phyloP scores from a whole-genome alignment of 176 grass and related monocot genomes.

The Raddia distichophylla region DNA sequence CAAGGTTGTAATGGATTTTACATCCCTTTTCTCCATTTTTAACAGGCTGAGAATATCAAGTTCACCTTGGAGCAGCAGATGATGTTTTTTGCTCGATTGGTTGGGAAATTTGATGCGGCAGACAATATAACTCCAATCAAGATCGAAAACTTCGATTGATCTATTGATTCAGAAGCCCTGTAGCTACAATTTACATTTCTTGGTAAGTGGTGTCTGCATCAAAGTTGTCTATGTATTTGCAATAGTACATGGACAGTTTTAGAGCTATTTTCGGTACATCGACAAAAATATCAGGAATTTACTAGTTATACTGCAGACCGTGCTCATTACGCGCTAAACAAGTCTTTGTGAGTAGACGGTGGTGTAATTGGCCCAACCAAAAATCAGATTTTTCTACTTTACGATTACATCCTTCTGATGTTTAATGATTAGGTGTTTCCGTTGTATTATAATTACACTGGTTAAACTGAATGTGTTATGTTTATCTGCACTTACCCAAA shows the following conservation, averaged over 20 bases:
- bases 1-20: conserved; percentile 12
- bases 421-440: too few species aligned
- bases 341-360: too few species aligned
- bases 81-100: conserved; percentile 78
- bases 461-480: too few species aligned
- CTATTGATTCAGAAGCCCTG: background rate
- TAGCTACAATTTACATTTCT: background rate
- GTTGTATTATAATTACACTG: too few species aligned
- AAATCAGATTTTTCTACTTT: too few species aligned
- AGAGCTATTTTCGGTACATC: too few species aligned
- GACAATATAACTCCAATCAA: conserved; percentile 83
- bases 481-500: too few species aligned
- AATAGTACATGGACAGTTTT: background rate
- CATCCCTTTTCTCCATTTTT: background rate
- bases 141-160: conserved; percentile 87
- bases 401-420: too few species aligned
- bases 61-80: conserved; percentile 95
- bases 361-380: too few species aligned
- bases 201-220: background rate
- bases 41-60: conserved; percentile 91
- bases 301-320: too few species aligned
- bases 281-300: too few species aligned
- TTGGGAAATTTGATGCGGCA: conserved; percentile 79
- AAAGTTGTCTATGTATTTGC: background rate
- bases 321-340: too few species aligned